phyloP scores from a whole-genome alignment of 176 grass and related monocot species.

The Ensete glaucum region DNA sequence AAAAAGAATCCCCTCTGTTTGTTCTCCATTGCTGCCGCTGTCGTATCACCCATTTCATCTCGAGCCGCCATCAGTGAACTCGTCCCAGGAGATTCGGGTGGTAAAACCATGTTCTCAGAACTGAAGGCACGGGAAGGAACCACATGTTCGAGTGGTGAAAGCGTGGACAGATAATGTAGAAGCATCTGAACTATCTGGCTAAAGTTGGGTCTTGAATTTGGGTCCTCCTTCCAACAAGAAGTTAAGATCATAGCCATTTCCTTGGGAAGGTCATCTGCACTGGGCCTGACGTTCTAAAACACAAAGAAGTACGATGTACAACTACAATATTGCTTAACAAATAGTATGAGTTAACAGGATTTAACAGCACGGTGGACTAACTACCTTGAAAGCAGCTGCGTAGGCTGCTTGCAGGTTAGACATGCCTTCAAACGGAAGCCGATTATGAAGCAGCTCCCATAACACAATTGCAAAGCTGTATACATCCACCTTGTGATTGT shows the following conservation, averaged over 20 bases:
- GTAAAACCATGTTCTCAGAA: conserved; percentile 13
- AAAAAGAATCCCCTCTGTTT: conserved; percentile 3
- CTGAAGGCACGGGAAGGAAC: conserved; percentile 6
- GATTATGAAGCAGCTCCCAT: conserved; percentile 94
- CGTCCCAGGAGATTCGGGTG: conserved; percentile 16
- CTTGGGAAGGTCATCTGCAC: conserved; percentile 70
- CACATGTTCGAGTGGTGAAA: conserved; percentile 25
- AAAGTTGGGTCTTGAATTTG: conserved; percentile 81
- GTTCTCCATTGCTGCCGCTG: neutral
- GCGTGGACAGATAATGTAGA: conserved; percentile 72
- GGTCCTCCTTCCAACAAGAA: conserved; percentile 94
- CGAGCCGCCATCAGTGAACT: conserved; percentile 15
- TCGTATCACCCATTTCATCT: conserved; percentile 7
- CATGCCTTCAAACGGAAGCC: conserved; percentile 94
- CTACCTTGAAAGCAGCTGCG: conserved; percentile 98
- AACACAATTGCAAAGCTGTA: conserved; percentile 98
- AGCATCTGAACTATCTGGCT: conserved; percentile 95
- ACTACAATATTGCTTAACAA: neutral
- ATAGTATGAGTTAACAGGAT: neutral
- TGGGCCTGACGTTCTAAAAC: conserved; percentile 79
- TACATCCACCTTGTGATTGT: conserved; percentile 98
- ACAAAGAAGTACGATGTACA: conserved; percentile 5
- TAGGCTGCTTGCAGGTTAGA: conserved; percentile 97
- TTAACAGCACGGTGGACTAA: neutral
- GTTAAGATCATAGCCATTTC: conserved; percentile 69